These are phyloP conservation scores for Dactylonectria macrodidyma DNA, from an alignment of 2,329 filamentous ascomycete species.

Conservation along the genomic window DNA sequence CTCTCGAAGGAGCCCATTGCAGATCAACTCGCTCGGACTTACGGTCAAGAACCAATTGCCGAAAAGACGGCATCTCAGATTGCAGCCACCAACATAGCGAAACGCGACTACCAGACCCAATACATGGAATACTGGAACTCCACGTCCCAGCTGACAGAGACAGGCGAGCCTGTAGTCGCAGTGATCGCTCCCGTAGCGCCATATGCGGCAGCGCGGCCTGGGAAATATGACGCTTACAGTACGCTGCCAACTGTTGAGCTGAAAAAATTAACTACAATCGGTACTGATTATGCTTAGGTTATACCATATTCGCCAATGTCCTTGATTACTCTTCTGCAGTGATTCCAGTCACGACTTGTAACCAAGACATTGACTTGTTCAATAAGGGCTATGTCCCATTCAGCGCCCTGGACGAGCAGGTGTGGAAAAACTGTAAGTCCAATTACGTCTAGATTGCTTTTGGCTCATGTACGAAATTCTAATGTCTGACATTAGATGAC, in stretches of 20 bases:
- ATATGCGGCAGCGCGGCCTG: not conserved
- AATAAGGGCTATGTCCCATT: not conserved
- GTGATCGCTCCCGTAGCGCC: not conserved
- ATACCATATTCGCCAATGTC: not conserved
- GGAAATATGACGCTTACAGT: not conserved
- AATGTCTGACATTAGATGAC: conserved; percentile 2
- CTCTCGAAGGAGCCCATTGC: not conserved
- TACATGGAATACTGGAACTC: conserved; percentile 14
- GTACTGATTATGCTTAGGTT: not conserved
- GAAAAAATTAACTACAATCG: no score
- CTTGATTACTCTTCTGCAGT: not conserved
- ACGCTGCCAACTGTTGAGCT: not conserved
- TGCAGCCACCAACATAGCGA: not conserved
- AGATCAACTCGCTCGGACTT: not conserved
- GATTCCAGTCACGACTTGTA: not conserved
- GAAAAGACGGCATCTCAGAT: not conserved
- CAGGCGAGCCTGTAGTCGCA: not conserved
- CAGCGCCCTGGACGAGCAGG: not conserved
- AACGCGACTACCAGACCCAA: conserved; percentile 1
- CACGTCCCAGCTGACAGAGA: not conserved
- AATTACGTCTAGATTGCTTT: not conserved
- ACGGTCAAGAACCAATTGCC: not conserved
- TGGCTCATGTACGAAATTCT: not conserved
- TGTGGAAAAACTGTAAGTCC: conserved; percentile 22
- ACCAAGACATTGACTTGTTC: not conserved